Conservation (phyloP, 306 rosid genomes). For the Cucumis hystrix region DNA sequence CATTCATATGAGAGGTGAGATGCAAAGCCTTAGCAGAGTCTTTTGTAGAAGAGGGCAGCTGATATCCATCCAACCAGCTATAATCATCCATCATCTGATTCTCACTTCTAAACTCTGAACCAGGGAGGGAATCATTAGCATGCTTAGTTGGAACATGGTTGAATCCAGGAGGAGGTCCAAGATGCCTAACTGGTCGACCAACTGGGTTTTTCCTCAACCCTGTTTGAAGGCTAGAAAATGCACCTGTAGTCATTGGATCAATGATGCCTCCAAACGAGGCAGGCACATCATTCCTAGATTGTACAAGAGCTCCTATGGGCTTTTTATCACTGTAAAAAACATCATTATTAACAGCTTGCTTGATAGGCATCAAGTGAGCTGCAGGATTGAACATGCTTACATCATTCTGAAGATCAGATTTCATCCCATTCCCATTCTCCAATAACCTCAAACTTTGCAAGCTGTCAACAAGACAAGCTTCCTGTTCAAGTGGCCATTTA, state of each 20-base stretch:
- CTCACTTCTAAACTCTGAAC: slow-evolving; percentile 32
- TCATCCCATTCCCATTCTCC: slow-evolving; percentile 53
- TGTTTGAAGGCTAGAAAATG: slow-evolving; percentile 25
- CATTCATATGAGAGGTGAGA: slow-evolving; percentile 29
- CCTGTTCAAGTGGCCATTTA: slow-evolving; percentile 41
- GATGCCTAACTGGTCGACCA: slow-evolving; percentile 76
- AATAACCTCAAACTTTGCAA: slow-evolving; percentile 46
- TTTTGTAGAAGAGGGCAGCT: slow-evolving; percentile 44
- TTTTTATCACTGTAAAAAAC: slow-evolving; percentile 30
- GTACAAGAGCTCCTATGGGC: slow-evolving; percentile 26
- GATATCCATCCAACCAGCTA: slow-evolving; percentile 99
- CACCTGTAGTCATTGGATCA: slow-evolving; percentile 21
- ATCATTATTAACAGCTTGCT: slow-evolving; percentile 25
- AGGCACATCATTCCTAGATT: slow-evolving; percentile 33
- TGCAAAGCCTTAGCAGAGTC: slow-evolving; percentile 28
- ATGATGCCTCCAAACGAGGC: slow-evolving; percentile 23
- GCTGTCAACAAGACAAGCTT: slow-evolving; percentile 36
- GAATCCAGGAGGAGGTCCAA: slow-evolving; percentile 98
- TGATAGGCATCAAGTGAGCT: slow-evolving; percentile 32
- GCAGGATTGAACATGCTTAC: slow-evolving; percentile 17
- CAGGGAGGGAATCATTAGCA: slow-evolving; percentile 25
- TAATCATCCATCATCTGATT: slow-evolving; percentile 73
- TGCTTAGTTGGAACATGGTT: slow-evolving; percentile 45
- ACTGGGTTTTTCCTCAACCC: slow-evolving; percentile 47
- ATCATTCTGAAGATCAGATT: slow-evolving; percentile 34